A percentile compares a stretch with the other conserved stretches of the same genome.
Evolutionary conservation across 2,329 filamentous ascomycete genomes (phyloP).

Genomic region (Cladosporium sp.): DNA sequence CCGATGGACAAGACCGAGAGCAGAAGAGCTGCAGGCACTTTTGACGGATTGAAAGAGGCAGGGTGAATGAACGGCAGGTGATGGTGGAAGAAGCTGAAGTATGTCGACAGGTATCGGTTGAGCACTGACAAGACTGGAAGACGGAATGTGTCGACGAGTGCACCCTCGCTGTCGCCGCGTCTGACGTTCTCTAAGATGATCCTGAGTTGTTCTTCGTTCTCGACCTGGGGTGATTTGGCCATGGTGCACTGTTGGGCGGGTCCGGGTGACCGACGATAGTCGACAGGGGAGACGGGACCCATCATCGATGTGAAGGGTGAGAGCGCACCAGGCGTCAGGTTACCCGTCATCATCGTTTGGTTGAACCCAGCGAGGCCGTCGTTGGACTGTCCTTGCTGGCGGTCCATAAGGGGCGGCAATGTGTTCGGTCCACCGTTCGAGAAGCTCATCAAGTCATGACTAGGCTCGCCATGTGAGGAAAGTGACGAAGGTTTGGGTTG

Average conservation of each 20-base stretch:
- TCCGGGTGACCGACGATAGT: slow-evolving; percentile 67
- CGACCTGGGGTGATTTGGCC: slow-evolving; percentile 72
- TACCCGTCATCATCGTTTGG: slow-evolving; percentile 65
- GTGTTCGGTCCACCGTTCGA: slow-evolving; percentile 34
- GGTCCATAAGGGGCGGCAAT: slow-evolving; percentile 64
- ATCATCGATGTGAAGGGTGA: slow-evolving; percentile 68
- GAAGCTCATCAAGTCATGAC: slow-evolving; percentile 51
- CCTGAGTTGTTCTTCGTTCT: slow-evolving; percentile 78
- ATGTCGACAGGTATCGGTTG: slow-evolving; percentile 90
- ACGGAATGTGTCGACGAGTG: slow-evolving; percentile 83
- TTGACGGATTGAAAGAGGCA: slow-evolving; percentile 77
- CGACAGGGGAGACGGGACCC: slow-evolving; percentile 63
- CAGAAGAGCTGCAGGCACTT: slow-evolving; percentile 75
- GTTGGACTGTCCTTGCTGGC: slow-evolving; percentile 36
- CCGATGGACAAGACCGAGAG: slow-evolving; percentile 92
- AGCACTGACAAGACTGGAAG: slow-evolving; percentile 74
- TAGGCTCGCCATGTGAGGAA: slow-evolving; percentile 43
- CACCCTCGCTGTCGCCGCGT: slow-evolving; percentile 71
- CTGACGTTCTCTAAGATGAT: slow-evolving; percentile 83
- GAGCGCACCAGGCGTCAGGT: slow-evolving; percentile 66
- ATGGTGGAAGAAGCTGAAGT: slow-evolving; percentile 96
- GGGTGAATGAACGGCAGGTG: slow-evolving; percentile 95
- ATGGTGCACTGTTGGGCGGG: slow-evolving; percentile 61
- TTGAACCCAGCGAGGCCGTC: slow-evolving; percentile 51
- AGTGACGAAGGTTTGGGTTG: slow-evolving; percentile 71